Conservation (phyloP, 164 flowering plant genomes). For the Magnolia officinalis region DNA sequence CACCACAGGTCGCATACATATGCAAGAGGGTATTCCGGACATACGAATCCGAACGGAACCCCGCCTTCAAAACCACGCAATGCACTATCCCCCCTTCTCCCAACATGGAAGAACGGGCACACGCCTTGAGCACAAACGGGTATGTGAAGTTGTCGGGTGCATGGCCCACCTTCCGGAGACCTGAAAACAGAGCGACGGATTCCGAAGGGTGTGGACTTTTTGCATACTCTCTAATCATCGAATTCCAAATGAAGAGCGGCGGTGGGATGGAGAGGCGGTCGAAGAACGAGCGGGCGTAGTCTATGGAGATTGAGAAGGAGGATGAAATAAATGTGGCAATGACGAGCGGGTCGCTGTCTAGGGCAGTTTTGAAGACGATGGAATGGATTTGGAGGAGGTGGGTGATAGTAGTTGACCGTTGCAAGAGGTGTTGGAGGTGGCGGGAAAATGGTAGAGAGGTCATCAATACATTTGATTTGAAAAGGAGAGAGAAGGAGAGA, state of each 20-base stretch:
- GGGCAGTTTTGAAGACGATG: slow-evolving; percentile 37
- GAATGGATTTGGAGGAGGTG: slow-evolving; percentile 36
- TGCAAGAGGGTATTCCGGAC: slow-evolving; percentile 45
- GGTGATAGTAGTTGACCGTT: slow-evolving; percentile 20
- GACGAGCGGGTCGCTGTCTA: slow-evolving; percentile 24
- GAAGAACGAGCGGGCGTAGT: slow-evolving; percentile 24
- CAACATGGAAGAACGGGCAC: slow-evolving; percentile 33
- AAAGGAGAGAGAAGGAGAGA: not conserved
- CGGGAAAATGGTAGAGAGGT: slow-evolving; percentile 20
- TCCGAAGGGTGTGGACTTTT: slow-evolving; percentile 32
- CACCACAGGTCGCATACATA: slow-evolving; percentile 41
- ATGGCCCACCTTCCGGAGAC: slow-evolving; percentile 23
- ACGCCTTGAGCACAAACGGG: slow-evolving; percentile 48
- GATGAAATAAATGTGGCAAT: slow-evolving; percentile 27
- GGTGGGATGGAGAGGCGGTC: slow-evolving; percentile 26
- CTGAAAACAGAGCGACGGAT: slow-evolving; percentile 30
- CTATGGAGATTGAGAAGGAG: slow-evolving; percentile 27
- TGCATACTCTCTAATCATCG: slow-evolving; percentile 37
- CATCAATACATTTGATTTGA: not conserved
- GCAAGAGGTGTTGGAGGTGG: slow-evolving; percentile 22
- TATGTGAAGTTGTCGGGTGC: slow-evolving; percentile 46
- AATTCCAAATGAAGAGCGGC: slow-evolving; percentile 45
- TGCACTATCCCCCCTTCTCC: slow-evolving; percentile 37
- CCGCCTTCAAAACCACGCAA: slow-evolving; percentile 36
- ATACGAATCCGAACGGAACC: slow-evolving; percentile 33